These are phyloP conservation scores for Corrigiola litoralis DNA, from an alignment of 179 eudicot genomes.

Conservation along the genomic window DNA sequence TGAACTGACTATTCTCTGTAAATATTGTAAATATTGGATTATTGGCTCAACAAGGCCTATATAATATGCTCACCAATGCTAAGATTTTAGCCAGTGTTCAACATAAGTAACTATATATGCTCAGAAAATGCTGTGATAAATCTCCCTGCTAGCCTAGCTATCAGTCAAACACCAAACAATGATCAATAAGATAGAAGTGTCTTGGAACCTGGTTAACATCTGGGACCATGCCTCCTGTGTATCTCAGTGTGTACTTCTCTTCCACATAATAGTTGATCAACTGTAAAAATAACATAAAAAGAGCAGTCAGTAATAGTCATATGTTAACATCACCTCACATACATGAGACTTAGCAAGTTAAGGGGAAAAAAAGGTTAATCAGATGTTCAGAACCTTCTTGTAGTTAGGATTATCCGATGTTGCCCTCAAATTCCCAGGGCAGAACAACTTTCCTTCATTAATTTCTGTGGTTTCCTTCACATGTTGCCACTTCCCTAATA, in stretches of 20 bases:
- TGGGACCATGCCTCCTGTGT: slow-evolving; percentile 99
- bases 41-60: no score
- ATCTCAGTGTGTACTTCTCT: slow-evolving; percentile 93
- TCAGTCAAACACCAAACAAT: background rate
- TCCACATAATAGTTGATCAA: slow-evolving; percentile 77
- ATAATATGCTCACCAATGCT: no score
- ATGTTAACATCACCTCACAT: background rate
- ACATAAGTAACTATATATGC: background rate
- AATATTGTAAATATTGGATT: no score
- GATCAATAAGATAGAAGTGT: background rate
- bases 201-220: slow-evolving; percentile 91
- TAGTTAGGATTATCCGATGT: slow-evolving; percentile 86
- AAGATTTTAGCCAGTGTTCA: background rate
- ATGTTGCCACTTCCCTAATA: slow-evolving; percentile 91
- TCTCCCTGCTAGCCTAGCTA: no score
- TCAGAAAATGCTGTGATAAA: background rate
- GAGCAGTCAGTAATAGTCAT: background rate
- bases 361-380: background rate
- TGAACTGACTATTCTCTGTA: no score
- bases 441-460: slow-evolving; percentile 88
- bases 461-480: slow-evolving; percentile 93
- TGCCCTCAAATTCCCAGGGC: slow-evolving; percentile 97
- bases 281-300: slow-evolving; percentile 29
- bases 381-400: slow-evolving; percentile 50
- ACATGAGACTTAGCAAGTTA: background rate